A percentile compares a stretch with the other conserved stretches of the same genome.
Conservation (phyloP, 2,329 filamentous ascomycete species). For the Herpomyces periplanetae region DNA sequence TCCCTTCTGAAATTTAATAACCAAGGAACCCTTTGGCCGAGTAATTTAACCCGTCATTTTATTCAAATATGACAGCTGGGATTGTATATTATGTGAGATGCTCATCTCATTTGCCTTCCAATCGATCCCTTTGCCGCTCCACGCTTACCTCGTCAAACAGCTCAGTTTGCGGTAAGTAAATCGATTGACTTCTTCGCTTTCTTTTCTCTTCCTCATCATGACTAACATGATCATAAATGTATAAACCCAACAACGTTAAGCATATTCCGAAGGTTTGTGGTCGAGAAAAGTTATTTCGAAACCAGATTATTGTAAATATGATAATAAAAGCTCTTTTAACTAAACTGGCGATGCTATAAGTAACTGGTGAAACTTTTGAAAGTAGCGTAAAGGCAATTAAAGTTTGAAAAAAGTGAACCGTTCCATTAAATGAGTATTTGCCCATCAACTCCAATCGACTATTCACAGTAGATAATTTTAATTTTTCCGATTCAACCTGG, state of each 20-base stretch:
- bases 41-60: too few relatives aligned
- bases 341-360: conserved; percentile 73
- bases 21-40: too few relatives aligned
- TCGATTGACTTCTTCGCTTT: too few relatives aligned
- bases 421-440: conserved; percentile 90
- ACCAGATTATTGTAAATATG: conserved; percentile 76
- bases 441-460: conserved; percentile 20
- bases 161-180: too few relatives aligned
- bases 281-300: conserved; percentile 47
- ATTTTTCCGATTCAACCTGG: too few relatives aligned
- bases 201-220: conserved; percentile 59
- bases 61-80: too few relatives aligned
- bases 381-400: conserved; percentile 73
- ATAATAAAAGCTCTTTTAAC: conserved; percentile 96
- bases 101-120: too few relatives aligned
- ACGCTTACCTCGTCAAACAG: too few relatives aligned
- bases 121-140: too few relatives aligned
- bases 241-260: conserved; percentile 64
- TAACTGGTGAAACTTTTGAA: conserved; percentile 75
- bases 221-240: conserved; percentile 72
- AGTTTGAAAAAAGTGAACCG: conserved; percentile 84
- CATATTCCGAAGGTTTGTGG: conserved; percentile 49
- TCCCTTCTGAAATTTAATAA: too few relatives aligned
- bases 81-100: too few relatives aligned
- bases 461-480: conserved; percentile 31